Base-by-base conservation (phyloP, 495 filamentous ascomycete genomes). In the Tuber brumale region DNA sequence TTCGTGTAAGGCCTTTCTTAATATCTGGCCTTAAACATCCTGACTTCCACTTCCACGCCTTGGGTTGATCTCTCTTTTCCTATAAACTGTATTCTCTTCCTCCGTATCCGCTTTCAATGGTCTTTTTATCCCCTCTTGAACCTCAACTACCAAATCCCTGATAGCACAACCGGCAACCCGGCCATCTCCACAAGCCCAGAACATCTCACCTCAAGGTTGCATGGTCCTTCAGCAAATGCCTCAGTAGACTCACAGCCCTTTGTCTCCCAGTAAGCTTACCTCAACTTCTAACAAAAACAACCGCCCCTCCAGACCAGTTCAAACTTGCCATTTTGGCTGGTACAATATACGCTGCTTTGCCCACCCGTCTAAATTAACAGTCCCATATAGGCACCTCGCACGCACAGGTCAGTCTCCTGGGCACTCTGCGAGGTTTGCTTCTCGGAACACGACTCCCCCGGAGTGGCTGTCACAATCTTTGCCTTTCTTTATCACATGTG, bases 21-120 rank as follows among this genome's bases (percentile, higher is more conserved):
- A 31, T 78, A 76, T 45, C 76, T 72, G 5, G 79, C 81, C 69
- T 83, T 80, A 48, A 77, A 83, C 6, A 35, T 41, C 45, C 45
- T 71, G 6, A 82, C 80, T 81, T 76, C 81, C 81, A 84, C 73
- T 73, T 83, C 77, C 43, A 85, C 18, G 76, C 73, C 61, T 74
- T 79, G 69, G 77, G 74, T 57, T 1, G 51, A 18, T 27, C 75
- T 76, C 73, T 75, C 76, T 39, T 70, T 80, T 1, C 70, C 10
- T 14, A 18, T 72, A 35, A 19, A 18, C 71, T 37, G 71, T 1
- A 35, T 48, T 42, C 35, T 70, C 70, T 44, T n/a, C 16, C 9
- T 37, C 37, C 4, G 46, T 27, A 5, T 57, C 71, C 16, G 51
- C 71, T 16, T 14, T 42, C 10, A 37, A 45, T 72, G 72, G 43